A percentile compares a stretch with the other conserved stretches of the same genome.
These are phyloP conservation scores for Colletotrichum orchidophilum DNA, from an alignment of 2,329 filamentous ascomycete genomes.

Conservation along the genomic window DNA sequence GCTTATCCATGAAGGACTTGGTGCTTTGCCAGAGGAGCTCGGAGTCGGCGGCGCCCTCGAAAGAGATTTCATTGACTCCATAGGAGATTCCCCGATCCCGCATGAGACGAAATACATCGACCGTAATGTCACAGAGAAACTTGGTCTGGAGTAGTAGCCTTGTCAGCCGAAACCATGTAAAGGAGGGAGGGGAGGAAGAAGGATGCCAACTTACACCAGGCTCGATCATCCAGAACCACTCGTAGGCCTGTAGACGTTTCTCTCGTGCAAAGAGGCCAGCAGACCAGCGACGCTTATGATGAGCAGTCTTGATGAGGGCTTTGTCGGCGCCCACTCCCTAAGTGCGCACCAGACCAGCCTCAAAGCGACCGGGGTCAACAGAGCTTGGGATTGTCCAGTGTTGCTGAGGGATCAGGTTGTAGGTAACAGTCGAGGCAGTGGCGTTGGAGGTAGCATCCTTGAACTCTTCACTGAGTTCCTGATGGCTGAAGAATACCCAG, in stretches of 20 bases:
- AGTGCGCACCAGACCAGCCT: slow-evolving; percentile 70
- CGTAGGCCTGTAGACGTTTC: slow-evolving; percentile 69
- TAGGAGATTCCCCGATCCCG: slow-evolving; percentile 84
- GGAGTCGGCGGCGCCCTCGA: slow-evolving; percentile 55
- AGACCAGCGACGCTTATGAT: slow-evolving; percentile 86
- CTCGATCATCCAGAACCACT: slow-evolving; percentile 70
- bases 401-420: slow-evolving; percentile 77
- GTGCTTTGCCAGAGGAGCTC: slow-evolving; percentile 56
- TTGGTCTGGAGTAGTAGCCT: slow-evolving; percentile 53
- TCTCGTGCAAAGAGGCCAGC: slow-evolving; percentile 85
- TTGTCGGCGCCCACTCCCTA: slow-evolving; percentile 69
- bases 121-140: slow-evolving; percentile 72
- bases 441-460: slow-evolving; percentile 72
- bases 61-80: slow-evolving; percentile 65
- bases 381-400: slow-evolving; percentile 80
- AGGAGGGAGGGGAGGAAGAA: not conserved
- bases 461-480: slow-evolving; percentile 81
- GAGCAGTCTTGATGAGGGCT: slow-evolving; percentile 71
- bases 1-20: slow-evolving; percentile 54
- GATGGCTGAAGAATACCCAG: slow-evolving; percentile 89
- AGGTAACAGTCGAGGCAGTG: slow-evolving; percentile 76
- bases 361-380: slow-evolving; percentile 74
- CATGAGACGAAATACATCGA: slow-evolving; percentile 90
- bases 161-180: slow-evolving; percentile 14
- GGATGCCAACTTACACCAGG: slow-evolving; percentile 59